Percentiles rank a stretch among this genome's conserved stretches.
These are phyloP conservation scores for Trypanosoma congolense DNA, from an alignment of 208 protist genomes.

Conservation along the genomic window DNA sequence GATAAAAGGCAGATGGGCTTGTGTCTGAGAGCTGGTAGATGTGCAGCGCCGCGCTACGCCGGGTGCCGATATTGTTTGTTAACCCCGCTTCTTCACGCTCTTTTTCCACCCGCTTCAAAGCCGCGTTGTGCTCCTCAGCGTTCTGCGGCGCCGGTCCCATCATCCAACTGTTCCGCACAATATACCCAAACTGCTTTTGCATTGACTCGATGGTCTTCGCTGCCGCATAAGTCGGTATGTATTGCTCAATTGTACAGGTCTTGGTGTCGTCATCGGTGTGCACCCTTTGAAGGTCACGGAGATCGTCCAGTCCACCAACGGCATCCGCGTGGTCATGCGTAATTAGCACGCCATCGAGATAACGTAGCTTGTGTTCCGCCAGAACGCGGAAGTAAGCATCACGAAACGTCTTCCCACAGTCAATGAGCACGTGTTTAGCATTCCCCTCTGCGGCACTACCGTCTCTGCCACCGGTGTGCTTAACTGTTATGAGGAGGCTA, in stretches of 20 bases:
- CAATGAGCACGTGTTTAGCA: conserved; percentile 67
- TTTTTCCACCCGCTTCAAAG: conserved; percentile 2
- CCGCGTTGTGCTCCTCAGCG: conserved; percentile 18
- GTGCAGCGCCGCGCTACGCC: conserved; percentile 76
- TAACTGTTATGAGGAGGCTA: conserved; percentile 65
- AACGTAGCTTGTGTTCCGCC: conserved; percentile 41
- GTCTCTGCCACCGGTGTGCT: conserved; percentile 8
- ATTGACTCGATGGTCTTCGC: conserved; percentile 35
- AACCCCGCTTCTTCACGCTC: conserved; percentile 6
- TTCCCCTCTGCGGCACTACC: conserved; percentile 33
- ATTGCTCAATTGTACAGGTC: conserved; percentile 55
- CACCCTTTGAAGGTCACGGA: conserved; percentile 85
- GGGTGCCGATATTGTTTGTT: conserved; percentile 71
- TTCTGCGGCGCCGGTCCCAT: conserved; percentile 31
- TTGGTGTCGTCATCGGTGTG: conserved; percentile 33
- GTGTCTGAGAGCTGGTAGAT: conserved; percentile 56
- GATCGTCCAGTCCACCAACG: conserved; percentile 76
- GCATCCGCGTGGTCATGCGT: conserved; percentile 88
- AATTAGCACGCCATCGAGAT: conserved; percentile 75
- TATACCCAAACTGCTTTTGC: conserved; percentile 53
- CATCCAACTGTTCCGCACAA: conserved; percentile 64
- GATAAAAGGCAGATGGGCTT: conserved; percentile 33
- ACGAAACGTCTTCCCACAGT: conserved; percentile 90
- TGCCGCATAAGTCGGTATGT: conserved; percentile 71
- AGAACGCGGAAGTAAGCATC: conserved; percentile 86